A percentile compares a stretch with the other conserved stretches of the same genome.
phyloP scores from a whole-genome alignment of 176 grass and related monocot genomes.

The Carex cristatella region DNA sequence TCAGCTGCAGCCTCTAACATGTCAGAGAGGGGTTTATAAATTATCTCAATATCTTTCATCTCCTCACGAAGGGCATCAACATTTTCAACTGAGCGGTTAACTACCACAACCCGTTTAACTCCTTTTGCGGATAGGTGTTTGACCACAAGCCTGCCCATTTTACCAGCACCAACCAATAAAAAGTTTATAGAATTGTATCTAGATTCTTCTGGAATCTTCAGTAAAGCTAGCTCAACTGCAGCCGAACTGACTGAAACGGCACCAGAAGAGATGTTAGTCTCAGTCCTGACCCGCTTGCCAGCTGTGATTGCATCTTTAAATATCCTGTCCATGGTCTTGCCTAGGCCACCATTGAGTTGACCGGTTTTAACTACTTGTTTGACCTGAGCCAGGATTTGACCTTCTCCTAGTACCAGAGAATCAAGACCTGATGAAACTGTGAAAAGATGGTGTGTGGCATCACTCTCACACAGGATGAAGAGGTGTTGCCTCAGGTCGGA shows the following conservation, averaged over 20 bases:
- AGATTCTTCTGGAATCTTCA: slow-evolving; percentile 69
- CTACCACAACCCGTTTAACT: slow-evolving; percentile 66
- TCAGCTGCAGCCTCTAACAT: slow-evolving; percentile 61
- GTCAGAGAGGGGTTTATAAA: slow-evolving; percentile 60
- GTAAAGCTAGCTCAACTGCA: slow-evolving; percentile 73
- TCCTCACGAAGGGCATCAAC: slow-evolving; percentile 70
- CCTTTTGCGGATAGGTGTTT: slow-evolving; percentile 82
- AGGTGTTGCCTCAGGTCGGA: slow-evolving; percentile 74
- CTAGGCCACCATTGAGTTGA: slow-evolving; percentile 67
- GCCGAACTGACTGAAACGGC: slow-evolving; percentile 89
- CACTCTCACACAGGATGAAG: slow-evolving; percentile 68
- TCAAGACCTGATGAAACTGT: slow-evolving; percentile 77
- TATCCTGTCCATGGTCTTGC: slow-evolving; percentile 85
- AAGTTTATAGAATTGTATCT: slow-evolving; percentile 46
- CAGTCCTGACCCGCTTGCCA: slow-evolving; percentile 72
- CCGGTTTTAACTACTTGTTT: slow-evolving; percentile 83
- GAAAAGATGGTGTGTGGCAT: slow-evolving; percentile 73
- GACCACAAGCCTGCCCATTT: slow-evolving; percentile 84
- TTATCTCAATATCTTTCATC: slow-evolving; percentile 71
- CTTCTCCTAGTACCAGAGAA: slow-evolving; percentile 83
- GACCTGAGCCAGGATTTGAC: slow-evolving; percentile 84
- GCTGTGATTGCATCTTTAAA: slow-evolving; percentile 96
- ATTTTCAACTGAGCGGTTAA: slow-evolving; percentile 80
- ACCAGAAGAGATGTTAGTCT: slow-evolving; percentile 87
- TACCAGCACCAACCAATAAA: slow-evolving; percentile 73